Percentiles rank a stretch among this genome's conserved stretches.
Conservation (phyloP, 2,329 filamentous ascomycete species). For the Ascochyta clinopodiicola region DNA sequence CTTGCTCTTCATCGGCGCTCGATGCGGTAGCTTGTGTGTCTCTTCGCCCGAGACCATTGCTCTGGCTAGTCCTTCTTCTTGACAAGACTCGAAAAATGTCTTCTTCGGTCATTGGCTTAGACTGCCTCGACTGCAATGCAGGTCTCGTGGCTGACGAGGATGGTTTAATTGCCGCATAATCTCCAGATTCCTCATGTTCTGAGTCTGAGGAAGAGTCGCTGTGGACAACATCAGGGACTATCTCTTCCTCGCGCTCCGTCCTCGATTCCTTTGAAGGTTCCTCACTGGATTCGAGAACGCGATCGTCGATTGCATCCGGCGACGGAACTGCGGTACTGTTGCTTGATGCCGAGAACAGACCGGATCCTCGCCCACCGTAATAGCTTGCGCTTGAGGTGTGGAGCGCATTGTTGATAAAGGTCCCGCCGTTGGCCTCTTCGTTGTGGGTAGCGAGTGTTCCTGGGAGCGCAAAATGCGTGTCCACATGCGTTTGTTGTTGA, state of each 20-base stretch:
- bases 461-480: conserved; percentile 19
- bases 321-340: conserved; percentile 21
- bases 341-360: conserved; percentile 18
- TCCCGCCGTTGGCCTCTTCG: neutral
- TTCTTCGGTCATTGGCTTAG: conserved; percentile 55
- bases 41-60: conserved; percentile 28
- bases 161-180: conserved; percentile 32
- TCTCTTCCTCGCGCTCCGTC: conserved; percentile 20
- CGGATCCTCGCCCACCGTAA: conserved; percentile 17
- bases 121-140: conserved; percentile 24
- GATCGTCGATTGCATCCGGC: conserved; percentile 1
- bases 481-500: conserved; percentile 34
- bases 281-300: neutral
- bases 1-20: conserved; percentile 50
- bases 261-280: neutral
- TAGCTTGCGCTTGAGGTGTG: conserved; percentile 27
- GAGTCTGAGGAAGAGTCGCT: conserved; percentile 27
- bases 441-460: conserved; percentile 6
- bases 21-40: conserved; percentile 34
- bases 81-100: conserved; percentile 60
- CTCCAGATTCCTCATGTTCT: conserved; percentile 28
- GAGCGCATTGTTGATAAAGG: conserved; percentile 29
- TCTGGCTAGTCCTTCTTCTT: conserved; percentile 53
- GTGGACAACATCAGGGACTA: conserved; percentile 15
- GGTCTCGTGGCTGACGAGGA: conserved; percentile 26